These are phyloP conservation scores for Rhipidocladum racemiflorum DNA, from an alignment of 176 grass and related monocot species.

Conservation along the genomic window DNA sequence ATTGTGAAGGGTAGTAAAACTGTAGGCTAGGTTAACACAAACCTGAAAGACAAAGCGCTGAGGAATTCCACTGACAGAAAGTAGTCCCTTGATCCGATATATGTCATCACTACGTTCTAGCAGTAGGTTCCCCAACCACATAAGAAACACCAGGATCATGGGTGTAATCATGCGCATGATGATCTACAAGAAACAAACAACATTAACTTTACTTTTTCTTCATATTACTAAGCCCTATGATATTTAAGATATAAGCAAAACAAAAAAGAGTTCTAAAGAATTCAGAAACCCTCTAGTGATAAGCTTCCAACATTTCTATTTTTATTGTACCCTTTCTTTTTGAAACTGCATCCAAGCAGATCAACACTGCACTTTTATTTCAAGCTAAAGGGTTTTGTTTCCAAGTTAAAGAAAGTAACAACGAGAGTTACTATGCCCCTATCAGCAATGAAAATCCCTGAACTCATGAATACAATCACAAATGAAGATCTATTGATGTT, in stretches of 20 bases:
- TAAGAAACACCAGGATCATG: constrained; percentile 97
- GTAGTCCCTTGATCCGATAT: constrained; percentile 93
- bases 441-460: neutral
- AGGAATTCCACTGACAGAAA: constrained; percentile 90
- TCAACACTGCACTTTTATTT: neutral
- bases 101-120: constrained; percentile 88
- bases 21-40: neutral
- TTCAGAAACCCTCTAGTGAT: neutral
- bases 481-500: neutral
- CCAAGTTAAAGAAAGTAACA: neutral
- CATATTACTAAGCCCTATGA: neutral
- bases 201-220: constrained; percentile 7
- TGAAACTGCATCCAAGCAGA: neutral
- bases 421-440: neutral
- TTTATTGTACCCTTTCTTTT: neutral
- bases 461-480: neutral
- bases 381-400: neutral
- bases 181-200: constrained; percentile 52
- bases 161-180: constrained; percentile 87
- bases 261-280: constrained; percentile 3
- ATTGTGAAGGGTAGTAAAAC: too few relatives aligned
- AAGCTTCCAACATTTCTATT: neutral
- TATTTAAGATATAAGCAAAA: neutral
- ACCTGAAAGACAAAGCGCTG: constrained; percentile 98
- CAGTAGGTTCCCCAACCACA: constrained; percentile 91